Base-by-base conservation (phyloP, 108 stramenopile species). In the Pseudonitzschia delicatissima region DNA sequence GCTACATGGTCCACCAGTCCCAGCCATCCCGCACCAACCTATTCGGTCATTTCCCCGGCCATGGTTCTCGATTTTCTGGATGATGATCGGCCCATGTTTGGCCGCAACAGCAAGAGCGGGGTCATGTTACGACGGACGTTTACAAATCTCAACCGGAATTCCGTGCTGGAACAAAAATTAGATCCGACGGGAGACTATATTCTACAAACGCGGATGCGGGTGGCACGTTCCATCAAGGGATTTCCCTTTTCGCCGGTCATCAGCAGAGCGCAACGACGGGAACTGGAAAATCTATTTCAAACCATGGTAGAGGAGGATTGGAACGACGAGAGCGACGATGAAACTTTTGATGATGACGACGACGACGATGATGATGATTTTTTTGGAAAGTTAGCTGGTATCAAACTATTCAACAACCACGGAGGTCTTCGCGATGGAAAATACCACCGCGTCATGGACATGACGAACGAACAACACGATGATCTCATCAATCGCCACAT, bases 101-200 rank as follows among this genome's bases (percentile, higher is more conserved):
- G 72, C 1, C 53, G 72, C n/a, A 52, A 55, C 28, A 50, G 61
- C 26, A 66, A 60, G 21, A 48, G 47, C 47, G 47, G 47, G 2
- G 23, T 48, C 21, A 62, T 65, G 36, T 57, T 88, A 12, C 77
- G 81, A 15, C 76, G 87, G 18, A 83, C 87, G 51, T 68, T 69
- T 31, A 86, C 87, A 11, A 87, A 85, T 40, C 80, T 88, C 60
- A 83, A 88, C 67, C 83, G 77, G 33, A 77, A 77, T 28, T 60
- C 77, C 31, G 82, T 89, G 33, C 75, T 83, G n/a, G 70, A 74
- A 31, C 87, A 68, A 60, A 44, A 72, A 52, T 63, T 82, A 42
- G 88, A 95, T 74, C 88, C 91, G 7, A 73, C 78, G 13, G 88
- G 88, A 12, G 71, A 88, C 65, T 96, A 95, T 61, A 91, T 96